Base-by-base conservation (phyloP, 2,329 filamentous ascomycete genomes). In the Escovopsis sp. region DNA sequence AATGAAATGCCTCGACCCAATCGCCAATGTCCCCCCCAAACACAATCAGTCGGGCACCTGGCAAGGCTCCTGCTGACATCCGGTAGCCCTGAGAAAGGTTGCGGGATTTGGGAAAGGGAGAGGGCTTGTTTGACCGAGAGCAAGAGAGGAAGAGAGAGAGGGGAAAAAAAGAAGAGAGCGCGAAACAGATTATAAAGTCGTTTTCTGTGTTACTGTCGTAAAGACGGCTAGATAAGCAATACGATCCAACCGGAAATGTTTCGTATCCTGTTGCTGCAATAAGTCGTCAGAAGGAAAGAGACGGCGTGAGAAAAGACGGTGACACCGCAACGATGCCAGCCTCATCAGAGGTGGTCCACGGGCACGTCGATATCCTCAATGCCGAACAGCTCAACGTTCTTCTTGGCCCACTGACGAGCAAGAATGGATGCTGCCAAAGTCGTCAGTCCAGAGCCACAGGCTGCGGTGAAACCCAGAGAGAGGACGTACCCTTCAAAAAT, bases 381-480 rank as follows among this genome's bases (percentile, higher is more conserved):
- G 47, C 70, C 73, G 46, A 78, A 77, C 41, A 68, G 57, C 26
- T 60, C 55, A 4, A 75, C 75, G 53, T 84, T 83, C 61, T 82
- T 83, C 72, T 94, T 95, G 45, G 87, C 86, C 91, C 91, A 98
- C 57, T 84, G 78, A 54, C 89, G 85, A 33, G 88, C 84, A 47
- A 94, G 72, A 54, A 96, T 87, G 26, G 89, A 95, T 53, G 87
- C 88, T 94, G 36, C 4, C 19, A 33, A 3, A 2, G 5, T 2
- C 15, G 18, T 40, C 38, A 23, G 44, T 38, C 7, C 32, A 18
- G 3, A 12, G 19, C 19, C 15, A 7, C 18, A 28, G 5, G 18
- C 23, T 32, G 8, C 10, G 23, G 12, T 6, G 10, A 19, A 11
- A 18, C 11, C 11, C 4, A 4, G 18, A 32, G 12, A 28, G 26